Evolutionary conservation across 2,329 filamentous ascomycete species (phyloP).

Genomic region (Phialemoniopsis sp.): DNA sequence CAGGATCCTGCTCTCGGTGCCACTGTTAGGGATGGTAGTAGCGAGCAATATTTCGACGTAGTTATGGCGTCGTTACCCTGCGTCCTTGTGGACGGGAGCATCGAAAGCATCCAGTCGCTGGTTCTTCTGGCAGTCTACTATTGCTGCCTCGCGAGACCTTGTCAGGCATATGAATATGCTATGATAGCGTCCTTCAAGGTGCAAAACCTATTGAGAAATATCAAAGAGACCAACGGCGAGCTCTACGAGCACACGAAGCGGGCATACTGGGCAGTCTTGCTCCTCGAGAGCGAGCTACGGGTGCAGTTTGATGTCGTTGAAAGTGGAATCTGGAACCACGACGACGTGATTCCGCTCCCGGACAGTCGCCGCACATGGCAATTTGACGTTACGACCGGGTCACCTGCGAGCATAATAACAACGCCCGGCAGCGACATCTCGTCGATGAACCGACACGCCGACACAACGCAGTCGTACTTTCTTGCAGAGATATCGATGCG

Average conservation of each 20-base stretch:
- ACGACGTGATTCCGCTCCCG: conserved; percentile 18
- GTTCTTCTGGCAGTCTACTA: conserved; percentile 20
- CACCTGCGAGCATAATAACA: background rate
- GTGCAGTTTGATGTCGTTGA: conserved; percentile 20
- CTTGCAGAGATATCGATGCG: conserved; percentile 26
- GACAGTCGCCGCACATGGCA: conserved; percentile 15
- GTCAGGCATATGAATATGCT: conserved; percentile 22
- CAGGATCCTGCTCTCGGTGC: conserved; percentile 6
- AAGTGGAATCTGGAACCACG: conserved; percentile 19
- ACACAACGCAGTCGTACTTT: conserved; percentile 17
- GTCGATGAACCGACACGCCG: conserved; percentile 4
- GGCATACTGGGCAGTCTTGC: conserved; percentile 16
- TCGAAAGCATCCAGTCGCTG: conserved; percentile 17
- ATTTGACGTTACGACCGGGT: conserved; percentile 4
- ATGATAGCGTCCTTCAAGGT: conserved; percentile 21
- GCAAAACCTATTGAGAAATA: conserved; percentile 15
- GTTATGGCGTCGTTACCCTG: conserved; percentile 14
- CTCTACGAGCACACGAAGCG: conserved; percentile 12
- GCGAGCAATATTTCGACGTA: conserved; percentile 11
- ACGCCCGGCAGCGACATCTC: conserved; percentile 2
- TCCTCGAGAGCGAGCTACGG: conserved; percentile 20
- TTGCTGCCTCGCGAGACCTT: conserved; percentile 16
- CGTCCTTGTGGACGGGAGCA: conserved; percentile 15
- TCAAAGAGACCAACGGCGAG: background rate
- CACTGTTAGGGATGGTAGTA: conserved; percentile 8